Percentiles rank a stretch among this genome's conserved stretches.
These are phyloP conservation scores for Galerina sulciceps DNA, from an alignment of 768 basidiomycete species.

Conservation along the genomic window DNA sequence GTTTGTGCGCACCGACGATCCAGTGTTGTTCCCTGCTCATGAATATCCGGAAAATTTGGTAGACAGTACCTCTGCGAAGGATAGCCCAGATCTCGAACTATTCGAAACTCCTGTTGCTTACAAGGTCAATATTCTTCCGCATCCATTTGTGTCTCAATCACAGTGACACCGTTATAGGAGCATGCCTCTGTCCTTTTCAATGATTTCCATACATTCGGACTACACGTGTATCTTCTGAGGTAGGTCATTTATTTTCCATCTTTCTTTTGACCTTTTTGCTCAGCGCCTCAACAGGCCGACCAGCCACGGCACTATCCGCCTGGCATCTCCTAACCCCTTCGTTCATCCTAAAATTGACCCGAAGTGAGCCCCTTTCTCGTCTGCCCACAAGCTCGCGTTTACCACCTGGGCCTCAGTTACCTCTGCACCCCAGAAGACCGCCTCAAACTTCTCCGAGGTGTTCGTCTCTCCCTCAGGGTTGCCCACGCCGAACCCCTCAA, in stretches of 20 bases:
- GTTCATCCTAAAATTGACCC: conserved; percentile 48
- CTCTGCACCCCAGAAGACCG: conserved; percentile 44
- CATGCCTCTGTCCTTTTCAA: conserved; percentile 39
- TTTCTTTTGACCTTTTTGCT: background rate
- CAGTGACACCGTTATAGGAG: conserved; percentile 26
- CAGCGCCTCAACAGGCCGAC: conserved; percentile 34
- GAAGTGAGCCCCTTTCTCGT: conserved; percentile 31
- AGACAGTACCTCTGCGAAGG: conserved; percentile 48
- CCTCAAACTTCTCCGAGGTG: conserved; percentile 45
- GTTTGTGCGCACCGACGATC: conserved; percentile 61
- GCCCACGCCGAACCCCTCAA: conserved; percentile 44
- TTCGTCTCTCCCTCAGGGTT: conserved; percentile 41
- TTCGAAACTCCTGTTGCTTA: conserved; percentile 48
- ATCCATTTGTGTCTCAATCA: background rate
- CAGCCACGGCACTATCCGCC: conserved; percentile 42
- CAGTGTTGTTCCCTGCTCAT: conserved; percentile 44
- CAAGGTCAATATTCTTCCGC: conserved; percentile 30
- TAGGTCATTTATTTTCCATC: conserved; percentile 9
- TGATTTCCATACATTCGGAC: conserved; percentile 38
- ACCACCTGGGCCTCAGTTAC: conserved; percentile 33
- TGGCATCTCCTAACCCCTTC: conserved; percentile 48
- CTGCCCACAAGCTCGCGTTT: background rate
- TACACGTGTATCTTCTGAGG: conserved; percentile 49
- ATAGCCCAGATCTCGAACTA: conserved; percentile 54
- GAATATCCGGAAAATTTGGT: conserved; percentile 40